Percentiles rank a stretch among this genome's conserved stretches.
Conservation (phyloP, 495 filamentous ascomycete species). For the Aspergillus campestris region DNA sequence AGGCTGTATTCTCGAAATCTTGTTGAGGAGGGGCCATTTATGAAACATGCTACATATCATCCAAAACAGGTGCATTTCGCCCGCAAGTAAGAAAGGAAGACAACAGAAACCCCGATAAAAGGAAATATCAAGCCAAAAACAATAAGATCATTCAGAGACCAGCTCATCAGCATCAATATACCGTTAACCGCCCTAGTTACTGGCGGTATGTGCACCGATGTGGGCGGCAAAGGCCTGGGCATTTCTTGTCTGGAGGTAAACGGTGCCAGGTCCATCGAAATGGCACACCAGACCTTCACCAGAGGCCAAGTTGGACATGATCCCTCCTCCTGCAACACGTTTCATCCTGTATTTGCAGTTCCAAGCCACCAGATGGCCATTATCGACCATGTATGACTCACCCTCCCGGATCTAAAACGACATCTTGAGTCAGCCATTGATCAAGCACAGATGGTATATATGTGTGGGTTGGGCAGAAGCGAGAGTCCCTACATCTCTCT, state of each 20-base stretch:
- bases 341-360: constrained; percentile 87
- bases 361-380: constrained; percentile 95
- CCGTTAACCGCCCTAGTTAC: background rate
- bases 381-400: constrained; percentile 88
- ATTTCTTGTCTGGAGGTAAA: constrained; percentile 93
- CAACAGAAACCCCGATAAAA: background rate
- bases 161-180: too few species aligned
- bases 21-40: background rate
- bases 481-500: constrained; percentile 70
- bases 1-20: too few species aligned
- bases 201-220: constrained; percentile 10
- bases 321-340: constrained; percentile 79
- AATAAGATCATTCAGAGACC: background rate
- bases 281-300: constrained; percentile 89
- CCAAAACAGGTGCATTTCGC: background rate
- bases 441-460: background rate
- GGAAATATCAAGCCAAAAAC: background rate
- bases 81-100: background rate
- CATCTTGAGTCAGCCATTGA: background rate
- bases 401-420: constrained; percentile 53
- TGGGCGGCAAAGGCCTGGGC: constrained; percentile 48
- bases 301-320: constrained; percentile 69
- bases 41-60: background rate
- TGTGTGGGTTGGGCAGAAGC: too few species aligned
- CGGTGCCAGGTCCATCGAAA: constrained; percentile 84